A percentile compares a stretch with the other conserved stretches of the same genome.
Evolutionary conservation across 106 monocot genomes (phyloP).

Genomic region (Dioscorea dumetorum): DNA sequence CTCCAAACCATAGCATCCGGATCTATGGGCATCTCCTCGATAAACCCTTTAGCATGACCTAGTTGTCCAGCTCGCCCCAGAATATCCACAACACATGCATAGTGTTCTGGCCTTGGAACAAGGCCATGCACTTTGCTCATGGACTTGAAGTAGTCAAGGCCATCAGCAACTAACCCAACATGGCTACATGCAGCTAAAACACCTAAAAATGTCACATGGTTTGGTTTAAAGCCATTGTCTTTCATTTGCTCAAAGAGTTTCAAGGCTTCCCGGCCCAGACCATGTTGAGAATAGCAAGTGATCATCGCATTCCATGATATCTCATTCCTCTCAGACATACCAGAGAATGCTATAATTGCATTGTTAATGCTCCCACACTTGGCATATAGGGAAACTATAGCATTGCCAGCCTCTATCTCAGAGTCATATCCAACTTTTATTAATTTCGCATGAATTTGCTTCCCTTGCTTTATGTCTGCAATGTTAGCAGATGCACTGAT

Average conservation of each 20-base stretch:
- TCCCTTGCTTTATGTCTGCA: slow-evolving; percentile 62
- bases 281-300: slow-evolving; percentile 77
- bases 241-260: slow-evolving; percentile 71
- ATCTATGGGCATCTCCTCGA: slow-evolving; percentile 50
- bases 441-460: slow-evolving; percentile 71
- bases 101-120: slow-evolving; percentile 54
- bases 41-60: slow-evolving; percentile 42
- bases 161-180: slow-evolving; percentile 65
- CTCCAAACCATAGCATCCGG: slow-evolving; percentile 81
- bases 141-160: slow-evolving; percentile 53
- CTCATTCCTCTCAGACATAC: slow-evolving; percentile 50
- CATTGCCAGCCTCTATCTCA: slow-evolving; percentile 61
- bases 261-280: slow-evolving; percentile 48
- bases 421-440: slow-evolving; percentile 56
- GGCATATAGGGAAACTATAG: slow-evolving; percentile 68
- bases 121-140: slow-evolving; percentile 45
- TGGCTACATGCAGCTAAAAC: slow-evolving; percentile 86
- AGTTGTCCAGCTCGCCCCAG: slow-evolving; percentile 75
- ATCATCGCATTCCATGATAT: slow-evolving; percentile 91
- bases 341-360: slow-evolving; percentile 43
- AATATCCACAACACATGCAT: slow-evolving; percentile 77
- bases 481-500: slow-evolving; percentile 65
- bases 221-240: slow-evolving; percentile 38
- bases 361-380: slow-evolving; percentile 76
- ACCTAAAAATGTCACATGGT: slow-evolving; percentile 63